Base-by-base conservation (phyloP, 495 filamentous ascomycete species). In the Aspergillus cavernicola region DNA sequence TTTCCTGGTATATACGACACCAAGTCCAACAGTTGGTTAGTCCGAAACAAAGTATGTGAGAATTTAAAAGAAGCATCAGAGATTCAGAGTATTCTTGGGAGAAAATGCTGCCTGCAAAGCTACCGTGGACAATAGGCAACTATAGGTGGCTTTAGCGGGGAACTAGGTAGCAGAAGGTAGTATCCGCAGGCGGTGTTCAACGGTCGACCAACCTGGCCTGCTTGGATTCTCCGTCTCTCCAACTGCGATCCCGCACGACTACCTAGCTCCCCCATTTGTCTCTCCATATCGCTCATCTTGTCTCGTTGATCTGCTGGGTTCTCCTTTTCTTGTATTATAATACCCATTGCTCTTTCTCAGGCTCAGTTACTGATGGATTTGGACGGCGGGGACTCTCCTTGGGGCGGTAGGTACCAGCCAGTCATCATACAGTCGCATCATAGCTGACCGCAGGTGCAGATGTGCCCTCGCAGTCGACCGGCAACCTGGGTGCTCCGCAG, bases 301-400 rank as follows among this genome's bases (percentile, higher is more conserved):
- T 44, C 33, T 29, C 16, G 7, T 37, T 7, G 11, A n/a, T 1
- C 20, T 43, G 22, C 20, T 20, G 16, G 35, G 15, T 13, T 2
- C 11, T 13, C n/a, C 36, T 50, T 43, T 39, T 18, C n/a, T 22
- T 48, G 53, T 35, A 51, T 35, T 46, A 16, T 47, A 50, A 20
- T 44, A 47, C 50, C 35, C 15, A 6, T 26, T 41, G 4, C 20
- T 44, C 36, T n/a, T 47, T 19, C 18, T 18, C 32, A 5, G 47
- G n/a, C 29, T 15, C 37, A 31, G 36, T 33, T 7, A 16, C 20
- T 29, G 54, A 62, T 85, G 80, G 80, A 85, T 73, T 63, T 86
- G 63, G 83, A 83, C 63, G 69, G 79, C 56, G 80, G 79, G 55
- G 83, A 85, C 66, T 87, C 85, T 52, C 85, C 85, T 49, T 87